A percentile compares a stretch with the other conserved stretches of the same genome.
Evolutionary conservation across 345 rosid genomes (phyloP).

Genomic region (thale cress (Arabidopsis thaliana)): TAIR10.1 NC_003070.9:814001-814500

Average conservation of each 20-base stretch:
- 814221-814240: constrained; percentile 46
- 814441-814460: constrained; percentile 45
- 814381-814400: constrained; percentile 62
- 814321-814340: constrained; percentile 55
- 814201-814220: constrained; percentile 51
- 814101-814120: constrained; percentile 40
- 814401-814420: constrained; percentile 77
- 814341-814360: constrained; percentile 68
- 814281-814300: constrained; percentile 73
- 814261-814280: constrained; percentile 69
- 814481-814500: constrained; percentile 57
- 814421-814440: constrained; percentile 56
- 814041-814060: constrained; percentile 47
- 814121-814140: constrained; percentile 41
- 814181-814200: constrained; percentile 59
- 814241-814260: constrained; percentile 50
- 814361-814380: constrained; percentile 39
- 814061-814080: constrained; percentile 35
- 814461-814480: constrained; percentile 48
- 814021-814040: constrained; percentile 44
- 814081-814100: constrained; percentile 32
- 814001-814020: constrained; percentile 42
- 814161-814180: constrained; percentile 47
- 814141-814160: constrained; percentile 27
- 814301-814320: constrained; percentile 62